Conservation (phyloP, 441 rosid species). For the Syzygium syzygioides region DNA sequence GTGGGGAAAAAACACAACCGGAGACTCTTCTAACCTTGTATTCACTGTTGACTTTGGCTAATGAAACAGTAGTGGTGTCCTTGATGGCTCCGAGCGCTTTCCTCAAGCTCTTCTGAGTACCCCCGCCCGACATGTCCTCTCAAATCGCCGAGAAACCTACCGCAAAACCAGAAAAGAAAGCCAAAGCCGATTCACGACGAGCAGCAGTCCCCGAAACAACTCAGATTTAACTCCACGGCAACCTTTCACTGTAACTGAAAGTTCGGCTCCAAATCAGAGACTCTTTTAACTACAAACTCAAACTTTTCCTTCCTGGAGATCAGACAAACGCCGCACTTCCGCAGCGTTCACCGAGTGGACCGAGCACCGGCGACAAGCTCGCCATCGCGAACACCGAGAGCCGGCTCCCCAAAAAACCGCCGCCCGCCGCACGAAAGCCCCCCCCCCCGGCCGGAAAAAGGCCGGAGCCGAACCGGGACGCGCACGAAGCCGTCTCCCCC, state of each 20-base stretch:
- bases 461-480: background rate
- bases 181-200: background rate
- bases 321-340: background rate
- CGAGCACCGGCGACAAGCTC: background rate
- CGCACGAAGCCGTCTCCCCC: background rate
- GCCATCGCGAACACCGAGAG: background rate
- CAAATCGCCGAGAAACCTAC: conserved; percentile 34
- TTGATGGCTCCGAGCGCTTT: conserved; percentile 97
- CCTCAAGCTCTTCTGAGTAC: conserved; percentile 84
- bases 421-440: background rate
- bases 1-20: background rate
- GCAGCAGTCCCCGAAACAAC: background rate
- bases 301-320: background rate
- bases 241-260: background rate
- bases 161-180: background rate
- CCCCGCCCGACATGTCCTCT: conserved; percentile 77
- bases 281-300: background rate
- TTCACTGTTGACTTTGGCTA: conserved; percentile 96
- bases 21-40: conserved; percentile 47
- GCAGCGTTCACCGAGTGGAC: background rate
- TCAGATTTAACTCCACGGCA: background rate
- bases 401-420: background rate
- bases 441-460: background rate
- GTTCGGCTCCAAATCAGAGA: background rate
- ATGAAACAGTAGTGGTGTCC: conserved; percentile 91